Conservation (phyloP, 2,329 filamentous ascomycete genomes). For the Orbilia brochopaga region DNA sequence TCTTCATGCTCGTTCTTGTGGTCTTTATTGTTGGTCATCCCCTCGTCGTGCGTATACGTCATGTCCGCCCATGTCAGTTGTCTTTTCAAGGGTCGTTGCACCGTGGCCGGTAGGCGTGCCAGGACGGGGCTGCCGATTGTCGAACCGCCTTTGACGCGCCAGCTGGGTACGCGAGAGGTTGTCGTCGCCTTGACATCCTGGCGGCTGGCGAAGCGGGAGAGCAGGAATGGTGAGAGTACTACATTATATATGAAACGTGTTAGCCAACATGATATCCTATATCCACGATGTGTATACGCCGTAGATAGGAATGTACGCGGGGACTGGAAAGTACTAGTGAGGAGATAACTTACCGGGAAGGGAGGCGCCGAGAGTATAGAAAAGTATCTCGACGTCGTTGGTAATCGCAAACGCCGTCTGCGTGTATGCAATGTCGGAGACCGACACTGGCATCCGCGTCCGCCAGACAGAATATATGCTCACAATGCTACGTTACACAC, state of each 20-base stretch:
- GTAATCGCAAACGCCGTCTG: constrained; percentile 55
- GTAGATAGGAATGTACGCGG: too few species aligned
- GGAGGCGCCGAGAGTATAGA: constrained; percentile 56
- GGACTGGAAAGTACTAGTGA: too few species aligned
- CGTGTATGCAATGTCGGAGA: constrained; percentile 53
- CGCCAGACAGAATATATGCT: constrained; percentile 50
- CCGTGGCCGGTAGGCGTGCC: constrained; percentile 4
- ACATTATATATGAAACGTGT: background rate
- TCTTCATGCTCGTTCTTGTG: constrained; percentile 7
- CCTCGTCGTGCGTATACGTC: constrained; percentile 10
- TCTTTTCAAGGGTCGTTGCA: constrained; percentile 23
- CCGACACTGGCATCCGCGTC: constrained; percentile 32
- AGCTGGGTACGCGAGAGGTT: constrained; percentile 41
- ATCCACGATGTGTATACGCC: too few species aligned
- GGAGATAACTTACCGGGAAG: constrained; percentile 52
- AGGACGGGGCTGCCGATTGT: constrained; percentile 33
- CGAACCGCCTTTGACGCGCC: constrained; percentile 47
- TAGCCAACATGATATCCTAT: too few species aligned
- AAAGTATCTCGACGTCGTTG: constrained; percentile 56
- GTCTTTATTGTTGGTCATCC: background rate
- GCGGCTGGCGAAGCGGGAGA: constrained; percentile 36
- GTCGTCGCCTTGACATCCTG: constrained; percentile 16
- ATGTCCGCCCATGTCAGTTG: constrained; percentile 26
- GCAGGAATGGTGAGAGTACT: constrained; percentile 46
- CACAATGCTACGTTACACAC: constrained; percentile 35